phyloP scores from a whole-genome alignment of 768 basidiomycete species.

The Tylopilus intermedius region DNA sequence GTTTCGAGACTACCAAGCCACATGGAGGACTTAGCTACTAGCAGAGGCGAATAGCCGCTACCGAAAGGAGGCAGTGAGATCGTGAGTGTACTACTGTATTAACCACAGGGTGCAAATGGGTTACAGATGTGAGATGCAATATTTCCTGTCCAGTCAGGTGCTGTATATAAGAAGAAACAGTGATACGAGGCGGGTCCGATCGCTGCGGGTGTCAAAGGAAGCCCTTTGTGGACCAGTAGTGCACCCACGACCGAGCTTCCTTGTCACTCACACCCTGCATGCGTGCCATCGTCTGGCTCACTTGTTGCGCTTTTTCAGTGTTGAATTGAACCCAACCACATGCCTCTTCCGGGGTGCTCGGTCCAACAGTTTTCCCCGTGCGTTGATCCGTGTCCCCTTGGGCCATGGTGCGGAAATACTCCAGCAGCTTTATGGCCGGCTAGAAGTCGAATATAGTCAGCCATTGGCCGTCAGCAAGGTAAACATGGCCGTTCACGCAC shows the following conservation, averaged over 20 bases:
- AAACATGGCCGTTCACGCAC: not conserved
- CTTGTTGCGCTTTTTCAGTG: not conserved
- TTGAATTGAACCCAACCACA: not conserved
- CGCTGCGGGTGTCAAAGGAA: not conserved
- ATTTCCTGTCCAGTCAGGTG: no score
- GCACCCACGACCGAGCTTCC: slow-evolving; percentile 4
- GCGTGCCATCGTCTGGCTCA: slow-evolving; percentile 2
- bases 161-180: no score
- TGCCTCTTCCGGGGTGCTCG: not conserved
- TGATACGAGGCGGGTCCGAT: not conserved
- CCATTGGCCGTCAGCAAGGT: not conserved
- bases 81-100: no score
- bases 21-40: no score
- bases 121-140: no score
- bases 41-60: no score
- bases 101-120: no score
- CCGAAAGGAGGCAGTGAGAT: no score
- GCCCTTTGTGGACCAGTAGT: not conserved
- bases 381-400: not conserved
- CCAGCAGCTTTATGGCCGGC: slow-evolving; percentile 32
- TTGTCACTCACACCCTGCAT: not conserved
- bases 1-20: no score
- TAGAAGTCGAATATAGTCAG: not conserved
- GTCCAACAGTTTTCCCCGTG: not conserved
- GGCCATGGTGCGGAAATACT: slow-evolving; percentile 22